Conservation (phyloP, 192 early-diverging fungal genomes). For the Mortierella hygrophila region DNA sequence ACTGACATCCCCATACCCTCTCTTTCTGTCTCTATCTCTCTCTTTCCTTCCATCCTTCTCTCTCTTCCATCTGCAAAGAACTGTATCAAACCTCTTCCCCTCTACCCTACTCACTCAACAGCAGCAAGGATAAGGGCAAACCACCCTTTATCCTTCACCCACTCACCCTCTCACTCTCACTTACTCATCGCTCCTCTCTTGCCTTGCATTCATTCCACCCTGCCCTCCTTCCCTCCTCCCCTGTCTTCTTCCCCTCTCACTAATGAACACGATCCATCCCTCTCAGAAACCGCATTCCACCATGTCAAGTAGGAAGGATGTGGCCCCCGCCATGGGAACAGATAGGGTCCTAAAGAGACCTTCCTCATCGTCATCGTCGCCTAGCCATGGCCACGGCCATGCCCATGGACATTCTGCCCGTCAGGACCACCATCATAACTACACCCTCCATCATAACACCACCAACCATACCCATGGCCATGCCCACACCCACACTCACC, state of each 20-base stretch:
- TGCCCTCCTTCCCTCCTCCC: neutral
- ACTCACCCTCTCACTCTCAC: neutral
- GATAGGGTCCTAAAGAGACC: neutral
- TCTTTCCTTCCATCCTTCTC: too few species aligned
- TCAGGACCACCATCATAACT: neutral
- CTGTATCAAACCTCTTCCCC: neutral
- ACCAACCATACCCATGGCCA: neutral
- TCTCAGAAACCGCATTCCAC: constrained; percentile 1
- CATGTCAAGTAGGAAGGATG: neutral
- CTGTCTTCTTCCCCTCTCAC: neutral
- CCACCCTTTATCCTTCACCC: neutral
- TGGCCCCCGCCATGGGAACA: constrained; percentile 1
- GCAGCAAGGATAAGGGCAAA: neutral
- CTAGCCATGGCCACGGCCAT: neutral
- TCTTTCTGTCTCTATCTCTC: too few species aligned
- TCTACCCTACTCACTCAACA: neutral
- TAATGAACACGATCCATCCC: constrained; percentile 24
- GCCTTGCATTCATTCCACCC: neutral
- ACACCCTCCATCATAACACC: neutral
- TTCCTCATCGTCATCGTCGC: neutral
- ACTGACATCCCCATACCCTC: too few species aligned
- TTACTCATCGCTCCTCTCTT: neutral
- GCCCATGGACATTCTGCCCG: neutral
- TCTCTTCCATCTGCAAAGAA: too few species aligned
- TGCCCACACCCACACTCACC: neutral